phyloP scores from a whole-genome alignment of 2,329 filamentous ascomycete species.

The Nemania sp. region DNA sequence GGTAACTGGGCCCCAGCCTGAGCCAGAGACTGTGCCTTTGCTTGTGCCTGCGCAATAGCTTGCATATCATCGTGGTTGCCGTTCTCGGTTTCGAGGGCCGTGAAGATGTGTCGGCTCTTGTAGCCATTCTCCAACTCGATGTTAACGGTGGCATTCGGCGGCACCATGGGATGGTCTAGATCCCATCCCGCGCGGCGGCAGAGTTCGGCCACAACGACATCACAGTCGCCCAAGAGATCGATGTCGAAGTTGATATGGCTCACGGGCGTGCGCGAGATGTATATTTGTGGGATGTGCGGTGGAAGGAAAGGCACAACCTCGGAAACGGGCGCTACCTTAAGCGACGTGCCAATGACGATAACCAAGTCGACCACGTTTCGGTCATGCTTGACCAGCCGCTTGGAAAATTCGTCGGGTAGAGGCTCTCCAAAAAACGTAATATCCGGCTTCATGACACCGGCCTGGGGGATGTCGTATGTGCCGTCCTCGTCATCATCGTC shows the following conservation, averaged over 20 bases:
- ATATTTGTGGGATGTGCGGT: slow-evolving; percentile 82
- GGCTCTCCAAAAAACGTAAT: slow-evolving; percentile 97
- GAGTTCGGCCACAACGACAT: slow-evolving; percentile 85
- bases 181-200: slow-evolving; percentile 81
- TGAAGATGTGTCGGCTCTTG: slow-evolving; percentile 50
- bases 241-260: slow-evolving; percentile 94
- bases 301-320: slow-evolving; percentile 85
- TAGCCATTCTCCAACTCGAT: slow-evolving; percentile 55
- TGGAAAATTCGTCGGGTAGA: slow-evolving; percentile 81
- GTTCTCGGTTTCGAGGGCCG: neutral
- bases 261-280: slow-evolving; percentile 83
- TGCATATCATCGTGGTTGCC: neutral
- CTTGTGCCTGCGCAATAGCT: neutral
- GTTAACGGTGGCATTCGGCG: slow-evolving; percentile 63
- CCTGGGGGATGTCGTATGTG: slow-evolving; percentile 65
- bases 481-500: slow-evolving; percentile 54
- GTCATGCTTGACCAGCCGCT: slow-evolving; percentile 80
- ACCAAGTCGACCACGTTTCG: slow-evolving; percentile 81
- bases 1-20: neutral
- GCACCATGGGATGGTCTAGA: slow-evolving; percentile 80
- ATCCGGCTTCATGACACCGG: slow-evolving; percentile 92
- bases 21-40: neutral
- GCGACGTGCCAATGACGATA: slow-evolving; percentile 91
- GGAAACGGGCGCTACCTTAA: slow-evolving; percentile 94
- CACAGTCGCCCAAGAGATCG: slow-evolving; percentile 92